Conservation (phyloP, 2,329 filamentous ascomycete genomes). For the Aspergillus tubingensis region DNA sequence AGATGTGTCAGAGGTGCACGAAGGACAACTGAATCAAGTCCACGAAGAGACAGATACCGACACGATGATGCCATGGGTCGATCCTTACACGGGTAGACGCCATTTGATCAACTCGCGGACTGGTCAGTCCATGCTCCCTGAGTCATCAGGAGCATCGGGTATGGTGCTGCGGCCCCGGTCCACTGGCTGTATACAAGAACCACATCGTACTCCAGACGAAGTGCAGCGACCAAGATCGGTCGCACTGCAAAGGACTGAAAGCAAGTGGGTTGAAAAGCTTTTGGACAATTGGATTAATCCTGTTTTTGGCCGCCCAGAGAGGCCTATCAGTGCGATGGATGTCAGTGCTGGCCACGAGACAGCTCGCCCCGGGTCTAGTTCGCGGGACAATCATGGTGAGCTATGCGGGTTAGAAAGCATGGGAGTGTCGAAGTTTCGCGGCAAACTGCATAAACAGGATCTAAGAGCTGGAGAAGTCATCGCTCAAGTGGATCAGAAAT, state of each 20-base stretch:
- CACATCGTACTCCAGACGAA: conserved; percentile 6
- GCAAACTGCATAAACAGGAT: conserved; percentile 61
- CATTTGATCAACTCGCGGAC: conserved; percentile 38
- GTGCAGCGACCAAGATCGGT: conserved; percentile 23
- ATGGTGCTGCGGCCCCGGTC: conserved; percentile 19
- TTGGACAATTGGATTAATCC: conserved; percentile 73
- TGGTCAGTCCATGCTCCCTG: conserved; percentile 32
- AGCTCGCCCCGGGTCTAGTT: conserved; percentile 17
- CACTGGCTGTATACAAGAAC: conserved; percentile 15
- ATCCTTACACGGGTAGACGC: conserved; percentile 56
- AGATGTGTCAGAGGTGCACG: neutral
- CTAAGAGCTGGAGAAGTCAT: conserved; percentile 67
- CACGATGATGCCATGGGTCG: conserved; percentile 54
- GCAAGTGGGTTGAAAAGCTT: conserved; percentile 63
- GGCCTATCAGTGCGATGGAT: conserved; percentile 43
- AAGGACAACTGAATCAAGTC: neutral
- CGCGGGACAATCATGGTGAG: conserved; percentile 24
- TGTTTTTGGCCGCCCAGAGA: conserved; percentile 61
- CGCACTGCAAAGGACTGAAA: conserved; percentile 13
- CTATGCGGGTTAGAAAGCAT: conserved; percentile 25
- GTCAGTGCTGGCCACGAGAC: conserved; percentile 23
- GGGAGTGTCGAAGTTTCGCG: conserved; percentile 33
- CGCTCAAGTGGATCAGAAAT: conserved; percentile 85
- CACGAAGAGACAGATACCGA: conserved; percentile 10
- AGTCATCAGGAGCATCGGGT: conserved; percentile 13